Base-by-base conservation (phyloP, 179 eudicot species). In the Beta macrorhiza region DNA sequence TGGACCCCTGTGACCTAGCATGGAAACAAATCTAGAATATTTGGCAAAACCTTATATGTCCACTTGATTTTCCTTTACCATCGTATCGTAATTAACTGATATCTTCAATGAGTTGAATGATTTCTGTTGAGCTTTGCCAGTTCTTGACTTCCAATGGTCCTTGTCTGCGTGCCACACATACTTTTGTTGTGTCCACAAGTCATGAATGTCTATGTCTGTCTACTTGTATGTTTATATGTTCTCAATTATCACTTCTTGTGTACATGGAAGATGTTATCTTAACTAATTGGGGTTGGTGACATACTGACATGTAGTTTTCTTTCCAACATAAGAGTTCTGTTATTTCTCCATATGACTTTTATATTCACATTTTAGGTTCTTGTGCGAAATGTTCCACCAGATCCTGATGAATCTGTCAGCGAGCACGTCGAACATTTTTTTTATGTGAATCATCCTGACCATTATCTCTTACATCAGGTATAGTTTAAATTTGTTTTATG, bases 351-450 rank as follows among this genome's bases (percentile, higher is more conserved):
- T 32, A 32, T 84, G 59, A 75, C 52, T 12, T 32, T 80, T 71
- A 57, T n/a, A 63, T 76, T 69, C 52, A n/a, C 74, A 51, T 76
- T 83, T 80, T 88, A 95, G 98, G 98, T 95, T 64, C 96, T 95
- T 81, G 92, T 93, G 75, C 90, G 92, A 89, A 95, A 95, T 83
- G 91, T 93, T 69, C 98, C 99, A 56, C 87, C 92, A 61, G 99
- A 95, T 74, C 91, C 98, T 19, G 93, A 95, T 88, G 98, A 95
- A 87, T 88, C 95, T 70, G 90, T 90, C 64, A 90, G 93, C 79
- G 92, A 91, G 87, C 97, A 91, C 75, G 97, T 95, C 59, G 97
- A 93, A 78, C 98, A 95, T 86, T 95, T 95, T 88, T 95, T 95
- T 80, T 89, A 93, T 74, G 98, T 95, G 70, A 95, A 95, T 84